A percentile compares a stretch with the other conserved stretches of the same genome.
Conservation (phyloP, 2,329 filamentous ascomycete species). For the Ceratocystis albifundus region DNA sequence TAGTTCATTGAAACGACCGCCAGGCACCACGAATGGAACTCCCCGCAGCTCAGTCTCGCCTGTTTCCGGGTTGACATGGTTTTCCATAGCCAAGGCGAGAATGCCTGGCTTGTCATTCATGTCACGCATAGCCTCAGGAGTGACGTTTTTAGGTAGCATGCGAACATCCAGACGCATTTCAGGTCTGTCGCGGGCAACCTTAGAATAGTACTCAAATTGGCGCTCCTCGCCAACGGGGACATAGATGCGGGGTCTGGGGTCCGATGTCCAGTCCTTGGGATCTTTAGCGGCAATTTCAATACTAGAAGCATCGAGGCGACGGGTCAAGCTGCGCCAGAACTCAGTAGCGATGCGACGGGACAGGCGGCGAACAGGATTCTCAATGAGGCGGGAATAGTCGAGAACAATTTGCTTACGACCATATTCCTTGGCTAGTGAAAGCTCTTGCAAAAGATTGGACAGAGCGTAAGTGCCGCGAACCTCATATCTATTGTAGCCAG, state of each 20-base stretch:
- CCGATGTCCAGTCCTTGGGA: constrained; percentile 88
- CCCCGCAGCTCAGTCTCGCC: constrained; percentile 62
- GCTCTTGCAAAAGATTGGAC: constrained; percentile 88
- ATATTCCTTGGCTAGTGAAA: constrained; percentile 83
- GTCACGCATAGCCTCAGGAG: constrained; percentile 66
- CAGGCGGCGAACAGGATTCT: constrained; percentile 85
- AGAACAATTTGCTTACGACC: constrained; percentile 81
- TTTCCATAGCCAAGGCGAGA: constrained; percentile 79
- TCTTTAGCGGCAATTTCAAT: constrained; percentile 79
- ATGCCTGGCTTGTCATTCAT: constrained; percentile 82
- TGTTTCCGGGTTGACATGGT: constrained; percentile 53
- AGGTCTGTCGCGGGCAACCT: constrained; percentile 65
- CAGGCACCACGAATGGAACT: constrained; percentile 91
- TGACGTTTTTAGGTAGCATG: constrained; percentile 63
- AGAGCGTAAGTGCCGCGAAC: constrained; percentile 95
- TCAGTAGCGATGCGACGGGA: constrained; percentile 75
- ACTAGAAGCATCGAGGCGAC: constrained; percentile 77
- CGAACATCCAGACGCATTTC: constrained; percentile 81
- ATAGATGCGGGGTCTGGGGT: constrained; percentile 85
- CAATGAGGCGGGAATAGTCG: constrained; percentile 80
- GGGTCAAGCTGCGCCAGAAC: constrained; percentile 86
- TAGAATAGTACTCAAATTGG: constrained; percentile 79
- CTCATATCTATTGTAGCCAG: constrained; percentile 77
- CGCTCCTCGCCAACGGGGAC: constrained; percentile 73
- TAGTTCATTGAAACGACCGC: constrained; percentile 92